Evolutionary conservation across 2,329 filamentous ascomycete genomes (phyloP).

Genomic region (Microsporum audouinii): DNA sequence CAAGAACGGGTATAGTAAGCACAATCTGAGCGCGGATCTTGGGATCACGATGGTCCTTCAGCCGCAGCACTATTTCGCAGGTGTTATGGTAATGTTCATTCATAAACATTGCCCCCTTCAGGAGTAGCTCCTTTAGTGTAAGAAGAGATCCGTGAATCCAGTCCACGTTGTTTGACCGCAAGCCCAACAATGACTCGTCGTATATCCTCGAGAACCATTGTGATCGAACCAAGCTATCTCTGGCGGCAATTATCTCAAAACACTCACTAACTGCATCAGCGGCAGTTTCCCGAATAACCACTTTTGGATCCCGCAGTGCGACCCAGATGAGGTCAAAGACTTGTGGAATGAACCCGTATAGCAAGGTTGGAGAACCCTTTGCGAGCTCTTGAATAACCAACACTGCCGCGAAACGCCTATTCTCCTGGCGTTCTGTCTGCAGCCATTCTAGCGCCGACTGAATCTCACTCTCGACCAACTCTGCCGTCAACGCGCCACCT

Average conservation of each 20-base stretch:
- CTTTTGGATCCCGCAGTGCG: slow-evolving; percentile 75
- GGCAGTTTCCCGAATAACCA: slow-evolving; percentile 82
- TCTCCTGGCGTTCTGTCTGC: slow-evolving; percentile 87
- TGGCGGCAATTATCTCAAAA: slow-evolving; percentile 87
- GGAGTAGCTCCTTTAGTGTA: slow-evolving; percentile 80
- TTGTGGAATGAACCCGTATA: slow-evolving; percentile 90
- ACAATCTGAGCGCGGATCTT: slow-evolving; percentile 85
- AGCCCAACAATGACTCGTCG: slow-evolving; percentile 66
- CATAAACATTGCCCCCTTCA: slow-evolving; percentile 99
- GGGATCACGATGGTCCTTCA: slow-evolving; percentile 83
- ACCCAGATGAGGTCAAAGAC: slow-evolving; percentile 97
- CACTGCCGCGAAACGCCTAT: slow-evolving; percentile 83
- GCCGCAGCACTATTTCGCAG: slow-evolving; percentile 82
- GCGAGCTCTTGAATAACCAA: slow-evolving; percentile 83
- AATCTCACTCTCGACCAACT: slow-evolving; percentile 92
- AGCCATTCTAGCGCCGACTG: slow-evolving; percentile 95
- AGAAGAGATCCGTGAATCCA: slow-evolving; percentile 88
- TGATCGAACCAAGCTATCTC: slow-evolving; percentile 77
- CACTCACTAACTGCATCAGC: slow-evolving; percentile 89
- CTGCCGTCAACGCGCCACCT: slow-evolving; percentile 84
- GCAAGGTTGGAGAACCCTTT: slow-evolving; percentile 82
- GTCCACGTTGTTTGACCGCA: slow-evolving; percentile 71
- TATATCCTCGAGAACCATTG: slow-evolving; percentile 87
- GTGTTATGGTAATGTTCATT: slow-evolving; percentile 84
- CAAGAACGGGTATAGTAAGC: slow-evolving; percentile 79